phyloP scores from a whole-genome alignment of 257 asterid genomes.

The Datura wrightii region DNA sequence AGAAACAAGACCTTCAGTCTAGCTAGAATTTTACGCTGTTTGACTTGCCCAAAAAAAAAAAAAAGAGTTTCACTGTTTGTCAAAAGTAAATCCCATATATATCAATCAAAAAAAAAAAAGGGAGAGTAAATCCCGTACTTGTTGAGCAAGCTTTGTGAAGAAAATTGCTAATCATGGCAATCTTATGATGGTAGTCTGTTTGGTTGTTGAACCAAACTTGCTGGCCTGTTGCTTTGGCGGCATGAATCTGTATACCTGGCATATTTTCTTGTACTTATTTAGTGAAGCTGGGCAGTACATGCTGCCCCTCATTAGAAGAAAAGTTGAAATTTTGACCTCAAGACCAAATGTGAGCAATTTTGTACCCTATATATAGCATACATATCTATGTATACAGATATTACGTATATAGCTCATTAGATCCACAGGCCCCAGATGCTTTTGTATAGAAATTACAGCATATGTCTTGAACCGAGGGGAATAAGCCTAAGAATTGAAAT shows the following conservation, averaged over 20 bases:
- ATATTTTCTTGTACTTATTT: neutral
- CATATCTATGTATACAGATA: neutral
- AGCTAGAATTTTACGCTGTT: neutral
- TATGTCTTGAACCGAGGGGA: neutral
- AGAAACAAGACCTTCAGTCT: neutral
- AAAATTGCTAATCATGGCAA: neutral
- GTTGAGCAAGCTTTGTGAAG: neutral
- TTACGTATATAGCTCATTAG: neutral
- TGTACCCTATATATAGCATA: neutral
- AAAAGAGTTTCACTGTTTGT: neutral
- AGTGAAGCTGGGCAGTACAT: neutral
- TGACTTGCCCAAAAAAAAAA: too few relatives aligned
- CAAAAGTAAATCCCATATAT: neutral
- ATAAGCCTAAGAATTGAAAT: neutral
- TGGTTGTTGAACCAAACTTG: constrained; percentile 18
- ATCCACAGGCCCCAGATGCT: neutral
- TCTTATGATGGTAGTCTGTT: neutral
- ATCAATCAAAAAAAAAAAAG: too few relatives aligned
- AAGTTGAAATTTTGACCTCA: neutral
- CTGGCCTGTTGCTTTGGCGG: neutral
- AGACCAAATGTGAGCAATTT: neutral
- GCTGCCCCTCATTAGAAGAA: neutral
- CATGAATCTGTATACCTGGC: neutral
- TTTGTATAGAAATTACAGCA: neutral
- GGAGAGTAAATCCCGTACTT: neutral